phyloP scores from a whole-genome alignment of 179 eudicot species.

The Gypsophila paniculata region DNA sequence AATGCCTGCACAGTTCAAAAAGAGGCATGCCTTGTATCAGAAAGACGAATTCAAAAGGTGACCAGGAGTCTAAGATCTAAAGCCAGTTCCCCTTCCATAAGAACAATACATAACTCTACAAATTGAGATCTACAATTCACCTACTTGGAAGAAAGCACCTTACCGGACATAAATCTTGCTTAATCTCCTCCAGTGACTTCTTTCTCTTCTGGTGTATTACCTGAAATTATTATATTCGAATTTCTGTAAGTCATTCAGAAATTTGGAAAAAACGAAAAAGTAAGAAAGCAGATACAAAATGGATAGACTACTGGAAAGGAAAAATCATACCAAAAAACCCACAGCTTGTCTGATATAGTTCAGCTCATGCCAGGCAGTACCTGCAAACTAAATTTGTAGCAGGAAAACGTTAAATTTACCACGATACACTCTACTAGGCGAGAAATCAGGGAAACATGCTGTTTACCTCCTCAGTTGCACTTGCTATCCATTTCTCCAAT shows the following conservation, averaged over 20 bases:
- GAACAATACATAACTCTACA: not conserved
- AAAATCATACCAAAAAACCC: constrained; percentile 79
- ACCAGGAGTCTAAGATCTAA: not conserved
- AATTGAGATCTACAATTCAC: constrained; percentile 3
- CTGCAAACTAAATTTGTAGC: constrained; percentile 64
- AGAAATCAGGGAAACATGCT: constrained; percentile 5
- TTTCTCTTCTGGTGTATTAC: constrained; percentile 97
- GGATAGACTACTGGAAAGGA: not conserved
- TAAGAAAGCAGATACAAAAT: not conserved
- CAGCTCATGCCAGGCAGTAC: constrained; percentile 98
- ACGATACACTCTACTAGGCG: not conserved
- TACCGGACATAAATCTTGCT: constrained; percentile 98
- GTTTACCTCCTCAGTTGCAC: constrained; percentile 77
- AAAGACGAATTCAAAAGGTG: not conserved
- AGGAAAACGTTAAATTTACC: constrained; percentile 14
- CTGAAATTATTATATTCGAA: constrained; percentile 30
- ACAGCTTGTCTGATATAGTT: constrained; percentile 97
- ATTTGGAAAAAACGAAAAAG: not conserved
- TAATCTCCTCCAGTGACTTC: constrained; percentile 88
- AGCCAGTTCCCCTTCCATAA: not conserved
- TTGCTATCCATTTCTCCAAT: constrained; percentile 89
- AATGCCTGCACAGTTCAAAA: constrained; percentile 49
- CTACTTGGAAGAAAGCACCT: constrained; percentile 12
- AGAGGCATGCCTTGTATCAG: not conserved
- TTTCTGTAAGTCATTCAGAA: constrained; percentile 12